Evolutionary conservation across 352 stramenopile genomes (phyloP).

Genomic region (Pythium plurisporium): DNA sequence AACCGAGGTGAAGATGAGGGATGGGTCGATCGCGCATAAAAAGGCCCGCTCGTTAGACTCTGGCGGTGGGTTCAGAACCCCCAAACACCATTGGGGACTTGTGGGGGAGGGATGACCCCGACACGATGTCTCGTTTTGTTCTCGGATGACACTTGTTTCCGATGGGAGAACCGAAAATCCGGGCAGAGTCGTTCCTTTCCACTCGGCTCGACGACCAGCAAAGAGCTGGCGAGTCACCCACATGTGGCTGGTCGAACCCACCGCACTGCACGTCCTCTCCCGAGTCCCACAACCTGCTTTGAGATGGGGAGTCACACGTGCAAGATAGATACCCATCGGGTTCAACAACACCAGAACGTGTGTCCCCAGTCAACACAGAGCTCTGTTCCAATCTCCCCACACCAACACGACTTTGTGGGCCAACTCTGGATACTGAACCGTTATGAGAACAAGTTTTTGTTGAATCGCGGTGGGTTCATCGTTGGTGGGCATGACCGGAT

Average conservation of each 20-base stretch:
- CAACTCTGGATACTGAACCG: too few species aligned
- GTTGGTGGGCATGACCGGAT: too few species aligned
- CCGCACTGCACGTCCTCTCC: background rate
- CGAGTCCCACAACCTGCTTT: background rate
- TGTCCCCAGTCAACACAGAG: too few species aligned
- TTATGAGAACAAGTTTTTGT: too few species aligned
- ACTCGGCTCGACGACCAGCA: constrained; percentile 2
- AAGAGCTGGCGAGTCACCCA: background rate
- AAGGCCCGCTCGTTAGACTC: background rate
- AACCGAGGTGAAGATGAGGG: constrained; percentile 3
- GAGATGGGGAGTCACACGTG: background rate
- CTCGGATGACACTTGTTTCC: constrained; percentile 5
- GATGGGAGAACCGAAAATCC: background rate
- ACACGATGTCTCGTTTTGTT: too few species aligned
- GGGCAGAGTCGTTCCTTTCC: background rate
- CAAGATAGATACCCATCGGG: too few species aligned
- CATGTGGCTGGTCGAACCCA: background rate
- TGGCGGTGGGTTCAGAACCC: background rate
- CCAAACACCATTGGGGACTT: background rate
- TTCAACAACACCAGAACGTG: too few species aligned
- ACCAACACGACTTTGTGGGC: too few species aligned
- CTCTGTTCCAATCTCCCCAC: too few species aligned
- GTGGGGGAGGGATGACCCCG: too few species aligned
- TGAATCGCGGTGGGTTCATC: too few species aligned
- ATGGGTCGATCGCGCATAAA: background rate